Evolutionary conservation across 331 rosid genomes (phyloP), one percentile per base, ranked within the genome.

Genomic region (Phaseolus coccineus): DNA sequence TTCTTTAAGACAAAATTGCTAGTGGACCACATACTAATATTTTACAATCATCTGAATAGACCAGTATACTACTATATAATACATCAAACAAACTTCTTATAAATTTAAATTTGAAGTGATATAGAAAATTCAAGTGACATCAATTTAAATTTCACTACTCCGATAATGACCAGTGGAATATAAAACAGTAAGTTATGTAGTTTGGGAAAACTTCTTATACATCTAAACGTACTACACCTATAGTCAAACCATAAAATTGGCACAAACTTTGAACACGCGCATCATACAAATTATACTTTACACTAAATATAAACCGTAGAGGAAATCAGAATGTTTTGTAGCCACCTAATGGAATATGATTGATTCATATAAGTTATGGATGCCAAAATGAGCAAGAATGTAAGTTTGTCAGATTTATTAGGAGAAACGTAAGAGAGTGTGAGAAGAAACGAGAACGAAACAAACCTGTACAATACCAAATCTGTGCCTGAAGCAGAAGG

Each of bases 391-490:
- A 52, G 46, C 30, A 51, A 52, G 28, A 16, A 62, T 0, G 6
- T 14, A 58, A 69, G 19, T 48, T 37, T 33, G 4, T 13, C 8
- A 52, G 14, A 56, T 14, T 44, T 56, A 81, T 16, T 9, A 48
- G 31, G 3, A 30, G 30, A 1, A 5, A 37, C 2, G 27, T 13
- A 71, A 65, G 50, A 39, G 47, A 61, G 10, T 22, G 35, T 0
- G 35, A 37, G 2, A 25, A 0, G 27, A 19, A 6, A 24, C 30
- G 12, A 5, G 15, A 4, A 51, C 8, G 73, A 30, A 15, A 83
- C 89, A 57, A 69, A 93, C 99, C 97, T 90, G 92, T 90, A 87
- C 76, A 96, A 85, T 78, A 91, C 90, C 15, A 96, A 80, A 80
- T 96, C 94, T 0, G 99, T 96, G 85, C 83, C 87, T 0, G 90